Base-by-base conservation (phyloP, 306 rosid species). In the Prosopis cineraria region DNA sequence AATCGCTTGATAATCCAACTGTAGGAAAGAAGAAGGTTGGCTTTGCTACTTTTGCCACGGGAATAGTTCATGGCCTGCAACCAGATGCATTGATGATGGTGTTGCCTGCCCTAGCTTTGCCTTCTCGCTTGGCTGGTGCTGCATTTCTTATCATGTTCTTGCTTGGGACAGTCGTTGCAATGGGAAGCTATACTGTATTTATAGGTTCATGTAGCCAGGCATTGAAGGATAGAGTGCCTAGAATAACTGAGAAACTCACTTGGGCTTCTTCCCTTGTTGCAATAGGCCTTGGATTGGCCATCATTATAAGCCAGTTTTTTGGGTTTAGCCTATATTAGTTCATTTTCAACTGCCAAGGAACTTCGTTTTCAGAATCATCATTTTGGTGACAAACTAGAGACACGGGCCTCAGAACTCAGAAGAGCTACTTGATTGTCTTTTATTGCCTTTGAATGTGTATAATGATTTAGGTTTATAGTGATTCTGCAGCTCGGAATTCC, bases 81-180 rank as follows among this genome's bases (percentile, higher is more conserved):
- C 98, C 98, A 22, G 98, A 95, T n/a, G 98, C 98, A 11, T 75
- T 95, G 85, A 89, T 95, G 98, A 95, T 95, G 89, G 90, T 95
- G 29, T 80, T 95, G 84, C 98, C 98, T 30, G 98, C 98, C 22
- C 97, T 95, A 33, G 98, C 98, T 50, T 78, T 95, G 82, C 98
- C 98, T 79, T 92, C 98, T 40, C 97, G 98, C 20, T 2, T 88
- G 73, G 94, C 98, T 4, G 98, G 98, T 12, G 98, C 98, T 79
- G 93, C 98, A 24, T 95, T 95, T 87, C 98, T 95, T 71, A 67
- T 70, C 22, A 92, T 91, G 98, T 95, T 95, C 87, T 82, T 95
- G 74, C 53, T 92, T 62, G 98, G 98, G 78, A 95, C 98, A 0
- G 98, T 95, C 11, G 80, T 92, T 74, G 94, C 98, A 74, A 95